Evolutionary conservation across 2,329 filamentous ascomycete species (phyloP).

Genomic region (Pestalotiopsis sp.): DNA sequence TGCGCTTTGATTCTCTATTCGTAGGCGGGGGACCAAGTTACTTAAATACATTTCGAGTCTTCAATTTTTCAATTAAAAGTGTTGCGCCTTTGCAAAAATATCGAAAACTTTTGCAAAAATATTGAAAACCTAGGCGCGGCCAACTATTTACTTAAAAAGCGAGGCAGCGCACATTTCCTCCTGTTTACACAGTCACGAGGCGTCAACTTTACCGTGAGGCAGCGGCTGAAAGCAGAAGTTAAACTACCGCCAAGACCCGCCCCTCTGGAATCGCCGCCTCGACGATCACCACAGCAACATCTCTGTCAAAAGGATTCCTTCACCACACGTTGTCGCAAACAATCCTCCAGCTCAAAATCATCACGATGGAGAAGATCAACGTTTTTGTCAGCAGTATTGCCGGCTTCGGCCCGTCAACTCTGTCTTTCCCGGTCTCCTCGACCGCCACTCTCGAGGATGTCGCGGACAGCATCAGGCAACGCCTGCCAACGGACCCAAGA

Average conservation of each 20-base stretch:
- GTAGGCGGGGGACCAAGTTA: not conserved
- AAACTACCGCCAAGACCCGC: not conserved
- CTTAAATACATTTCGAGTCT: not conserved
- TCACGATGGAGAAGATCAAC: conserved; percentile 59
- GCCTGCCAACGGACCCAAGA: conserved; percentile 51
- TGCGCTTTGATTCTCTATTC: not conserved
- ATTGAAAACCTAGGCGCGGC: not conserved
- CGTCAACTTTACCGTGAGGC: not conserved
- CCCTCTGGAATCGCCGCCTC: not conserved
- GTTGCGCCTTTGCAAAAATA: not conserved
- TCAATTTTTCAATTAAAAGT: not conserved
- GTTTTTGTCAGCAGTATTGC: conserved; percentile 84
- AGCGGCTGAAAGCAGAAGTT: not conserved
- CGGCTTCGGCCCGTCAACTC: conserved; percentile 80
- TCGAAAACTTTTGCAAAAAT: not conserved
- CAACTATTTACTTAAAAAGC: not conserved
- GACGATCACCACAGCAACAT: not conserved
- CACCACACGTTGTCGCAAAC: not conserved
- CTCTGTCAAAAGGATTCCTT: not conserved
- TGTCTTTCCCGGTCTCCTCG: conserved; percentile 72
- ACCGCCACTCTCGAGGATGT: conserved; percentile 70
- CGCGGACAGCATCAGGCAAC: conserved; percentile 62
- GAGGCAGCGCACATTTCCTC: not conserved
- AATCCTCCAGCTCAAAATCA: not conserved
- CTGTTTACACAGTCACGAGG: not conserved